phyloP scores from a whole-genome alignment of 2,329 filamentous ascomycete species.

The Penicillium sclerotiorum region DNA sequence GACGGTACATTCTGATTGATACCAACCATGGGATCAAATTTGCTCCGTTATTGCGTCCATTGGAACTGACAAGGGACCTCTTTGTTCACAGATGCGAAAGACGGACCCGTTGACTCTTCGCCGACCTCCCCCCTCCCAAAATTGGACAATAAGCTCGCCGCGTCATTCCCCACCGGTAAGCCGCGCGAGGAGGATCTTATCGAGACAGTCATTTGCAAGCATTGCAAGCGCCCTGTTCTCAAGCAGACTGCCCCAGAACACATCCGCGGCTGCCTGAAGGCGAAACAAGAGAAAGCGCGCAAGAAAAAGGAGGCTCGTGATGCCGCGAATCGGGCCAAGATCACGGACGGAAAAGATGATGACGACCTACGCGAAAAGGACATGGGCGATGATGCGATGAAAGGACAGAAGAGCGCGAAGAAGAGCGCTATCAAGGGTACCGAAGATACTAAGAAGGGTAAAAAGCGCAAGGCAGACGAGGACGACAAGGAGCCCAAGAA shows the following conservation, averaged over 20 bases:
- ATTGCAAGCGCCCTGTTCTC: slow-evolving; percentile 87
- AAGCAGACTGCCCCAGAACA: slow-evolving; percentile 75
- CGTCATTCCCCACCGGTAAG: slow-evolving; percentile 78
- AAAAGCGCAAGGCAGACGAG: slow-evolving; percentile 76
- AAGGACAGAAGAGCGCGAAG: slow-evolving; percentile 65
- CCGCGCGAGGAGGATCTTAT: slow-evolving; percentile 80
- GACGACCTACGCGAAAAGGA: slow-evolving; percentile 46
- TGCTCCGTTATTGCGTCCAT: neutral
- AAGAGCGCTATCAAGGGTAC: slow-evolving; percentile 58
- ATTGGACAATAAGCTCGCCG: slow-evolving; percentile 74
- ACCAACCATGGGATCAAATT: neutral
- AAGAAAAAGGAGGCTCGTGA: slow-evolving; percentile 75
- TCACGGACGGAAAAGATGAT: slow-evolving; percentile 50
- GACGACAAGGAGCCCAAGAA: slow-evolving; percentile 76
- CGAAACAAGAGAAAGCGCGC: slow-evolving; percentile 80
- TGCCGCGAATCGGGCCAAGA: slow-evolving; percentile 65
- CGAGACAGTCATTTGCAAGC: slow-evolving; percentile 84
- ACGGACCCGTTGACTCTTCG: slow-evolving; percentile 33
- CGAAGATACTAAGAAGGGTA: slow-evolving; percentile 65
- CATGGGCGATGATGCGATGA: slow-evolving; percentile 49
- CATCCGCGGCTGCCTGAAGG: slow-evolving; percentile 78
- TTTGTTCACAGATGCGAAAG: slow-evolving; percentile 24
- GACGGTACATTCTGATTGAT: slow-evolving; percentile 29
- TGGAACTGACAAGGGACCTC: neutral
- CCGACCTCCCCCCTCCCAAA: slow-evolving; percentile 50